Evolutionary conservation across 495 filamentous ascomycete species (phyloP), one percentile per base, ranked within the genome.

Genomic region (Penicillium simplicissimum): DNA sequence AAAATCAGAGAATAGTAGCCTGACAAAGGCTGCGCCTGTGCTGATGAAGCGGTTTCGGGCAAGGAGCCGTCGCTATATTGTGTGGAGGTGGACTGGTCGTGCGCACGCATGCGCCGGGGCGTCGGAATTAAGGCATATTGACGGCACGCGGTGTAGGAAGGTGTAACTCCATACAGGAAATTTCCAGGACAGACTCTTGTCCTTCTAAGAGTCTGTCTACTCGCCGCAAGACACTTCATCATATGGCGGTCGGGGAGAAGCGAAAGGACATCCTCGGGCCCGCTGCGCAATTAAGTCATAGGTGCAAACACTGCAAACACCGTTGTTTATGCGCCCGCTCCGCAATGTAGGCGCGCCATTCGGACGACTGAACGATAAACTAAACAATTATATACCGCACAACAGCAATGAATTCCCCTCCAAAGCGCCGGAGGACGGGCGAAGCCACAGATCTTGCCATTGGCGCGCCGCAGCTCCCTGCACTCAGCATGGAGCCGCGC

Each of bases 371-470:
- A 52, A 34, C 28, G n/a, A 23, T 52, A 4, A 51, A 52, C 28
- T n/a, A n/a, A n/a, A n/a, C n/a, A n/a, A 33, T 33, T 3, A 59
- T 51, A 49, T 60, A 48, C 31, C 42, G 43, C 62, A 25, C 23
- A 25, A 25, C 23, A 59, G 69, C 49, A 49, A 75, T 73, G 72
- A 42, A 65, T 28, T 84, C 85, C 37, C 82, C 85, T 54, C 75
- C 84, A n/a, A 88, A 90, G 70, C 77, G 85, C 65, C 85, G 86
- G 59, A 87, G 82, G 70, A 87, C 80, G 35, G 85, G 82, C 58
- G 81, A 81, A 8, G 74, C 71, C 21, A 74, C 74, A n/a, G 74
- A 73, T 1, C 57, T 64, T 25, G 14, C 66, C 34, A 62, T 69
- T 17, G 66, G 67, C 68, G 67, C 63, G 64, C 70, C 70, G 52